phyloP scores from a whole-genome alignment of 2,329 filamentous ascomycete genomes.

The Diaporthe aspalathi region DNA sequence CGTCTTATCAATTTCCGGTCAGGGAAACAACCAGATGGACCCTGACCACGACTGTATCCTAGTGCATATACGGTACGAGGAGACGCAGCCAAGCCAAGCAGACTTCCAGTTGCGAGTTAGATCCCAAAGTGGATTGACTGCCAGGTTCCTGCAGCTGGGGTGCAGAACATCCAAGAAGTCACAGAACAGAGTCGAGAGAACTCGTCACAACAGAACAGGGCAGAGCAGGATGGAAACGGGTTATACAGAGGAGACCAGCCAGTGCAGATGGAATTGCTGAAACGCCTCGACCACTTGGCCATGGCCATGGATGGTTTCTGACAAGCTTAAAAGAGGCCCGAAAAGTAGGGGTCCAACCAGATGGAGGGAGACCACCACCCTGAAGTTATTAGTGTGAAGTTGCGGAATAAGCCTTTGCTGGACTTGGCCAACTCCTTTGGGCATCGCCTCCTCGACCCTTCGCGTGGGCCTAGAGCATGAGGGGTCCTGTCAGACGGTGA shows the following conservation, averaged over 20 bases:
- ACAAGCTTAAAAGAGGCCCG: neutral
- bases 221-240: neutral
- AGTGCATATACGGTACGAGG: neutral
- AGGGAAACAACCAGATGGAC: constrained; percentile 19
- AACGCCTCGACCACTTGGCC: neutral
- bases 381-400: neutral
- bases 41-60: neutral
- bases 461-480: constrained; percentile 7
- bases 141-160: neutral
- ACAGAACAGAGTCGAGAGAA: neutral
- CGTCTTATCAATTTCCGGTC: constrained; percentile 11
- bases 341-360: constrained; percentile 35
- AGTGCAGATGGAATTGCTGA: neutral
- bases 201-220: neutral
- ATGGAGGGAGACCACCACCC: constrained; percentile 14
- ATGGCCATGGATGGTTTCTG: neutral
- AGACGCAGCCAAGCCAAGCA: neutral
- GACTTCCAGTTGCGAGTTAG: no score
- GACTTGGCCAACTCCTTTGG: constrained; percentile 23
- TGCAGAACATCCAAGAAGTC: neutral
- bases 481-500: constrained; percentile 25
- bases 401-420: constrained; percentile 16
- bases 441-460: constrained; percentile 19
- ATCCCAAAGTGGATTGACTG: neutral
- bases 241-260: no score